Conservation (phyloP, 2,329 filamentous ascomycete genomes). For the Ophiostoma montium region DNA sequence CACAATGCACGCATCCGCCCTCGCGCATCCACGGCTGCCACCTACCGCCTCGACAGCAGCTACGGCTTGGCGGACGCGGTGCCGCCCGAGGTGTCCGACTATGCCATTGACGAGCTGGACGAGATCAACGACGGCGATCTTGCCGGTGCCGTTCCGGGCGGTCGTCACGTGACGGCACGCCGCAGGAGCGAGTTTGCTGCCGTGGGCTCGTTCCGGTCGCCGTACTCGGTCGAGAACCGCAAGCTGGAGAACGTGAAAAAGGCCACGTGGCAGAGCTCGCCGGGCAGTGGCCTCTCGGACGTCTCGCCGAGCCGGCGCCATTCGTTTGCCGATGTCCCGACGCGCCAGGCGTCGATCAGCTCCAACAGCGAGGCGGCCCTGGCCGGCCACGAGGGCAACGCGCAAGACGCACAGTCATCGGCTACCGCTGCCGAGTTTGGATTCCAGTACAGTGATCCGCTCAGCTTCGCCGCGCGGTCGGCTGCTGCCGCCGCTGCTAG, state of each 20-base stretch:
- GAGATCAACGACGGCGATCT: conserved; percentile 42
- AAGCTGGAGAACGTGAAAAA: conserved; percentile 53
- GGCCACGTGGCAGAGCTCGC: conserved; percentile 56
- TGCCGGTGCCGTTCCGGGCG: conserved; percentile 27
- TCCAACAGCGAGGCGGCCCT: conserved; percentile 40
- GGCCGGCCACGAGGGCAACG: conserved; percentile 31
- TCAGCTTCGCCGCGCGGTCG: conserved; percentile 21
- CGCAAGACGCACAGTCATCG: conserved; percentile 27
- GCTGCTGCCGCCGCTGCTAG: conserved; percentile 4
- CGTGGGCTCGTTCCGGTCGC: conserved; percentile 30
- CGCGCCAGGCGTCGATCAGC: conserved; percentile 48
- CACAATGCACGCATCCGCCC: conserved; percentile 40
- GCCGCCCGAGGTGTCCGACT: conserved; percentile 49
- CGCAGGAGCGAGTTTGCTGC: conserved; percentile 41
- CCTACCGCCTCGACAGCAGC: conserved; percentile 39
- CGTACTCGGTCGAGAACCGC: conserved; percentile 42
- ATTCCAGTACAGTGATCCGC: conserved; percentile 25
- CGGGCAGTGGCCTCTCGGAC: conserved; percentile 48
- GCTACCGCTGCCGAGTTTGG: conserved; percentile 25
- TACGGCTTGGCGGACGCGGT: conserved; percentile 46
- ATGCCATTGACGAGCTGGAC: conserved; percentile 58
- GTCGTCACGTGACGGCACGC: conserved; percentile 17
- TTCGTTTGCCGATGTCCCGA: conserved; percentile 58
- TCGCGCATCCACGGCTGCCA: conserved; percentile 40
- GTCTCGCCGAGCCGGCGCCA: conserved; percentile 63